A percentile compares a stretch with the other conserved stretches of the same genome.
These are phyloP conservation scores for Colletotrichum australisinense DNA, from an alignment of 2,329 filamentous ascomycete species.

Conservation along the genomic window DNA sequence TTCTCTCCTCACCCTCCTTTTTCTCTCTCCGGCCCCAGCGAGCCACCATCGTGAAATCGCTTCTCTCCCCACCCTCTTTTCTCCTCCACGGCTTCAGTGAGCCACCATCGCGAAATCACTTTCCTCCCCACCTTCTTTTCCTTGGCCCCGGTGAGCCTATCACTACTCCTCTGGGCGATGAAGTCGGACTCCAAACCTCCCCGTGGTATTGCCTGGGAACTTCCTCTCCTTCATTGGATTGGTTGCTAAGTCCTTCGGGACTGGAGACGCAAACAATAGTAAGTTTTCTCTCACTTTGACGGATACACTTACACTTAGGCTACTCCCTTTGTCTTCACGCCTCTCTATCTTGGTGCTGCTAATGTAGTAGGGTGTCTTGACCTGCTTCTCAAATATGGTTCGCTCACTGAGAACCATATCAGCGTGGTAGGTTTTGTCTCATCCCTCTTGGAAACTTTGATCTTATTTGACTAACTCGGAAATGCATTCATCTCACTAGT, in stretches of 20 bases:
- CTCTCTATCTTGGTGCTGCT: neutral
- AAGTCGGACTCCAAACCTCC: slow-evolving; percentile 32
- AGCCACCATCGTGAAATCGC: neutral
- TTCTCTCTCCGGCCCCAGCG: neutral
- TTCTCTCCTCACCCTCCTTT: neutral
- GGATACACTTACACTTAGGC: neutral
- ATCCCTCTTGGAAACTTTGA: too few species aligned
- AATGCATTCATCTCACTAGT: too few species aligned
- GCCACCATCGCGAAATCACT: neutral
- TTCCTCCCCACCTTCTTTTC: neutral
- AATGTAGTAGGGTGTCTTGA: neutral
- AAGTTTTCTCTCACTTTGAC: neutral
- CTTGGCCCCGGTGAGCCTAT: slow-evolving; percentile 20
- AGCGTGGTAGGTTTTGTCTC: too few species aligned
- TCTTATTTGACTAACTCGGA: too few species aligned
- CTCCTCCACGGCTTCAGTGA: neutral
- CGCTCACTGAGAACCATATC: too few species aligned
- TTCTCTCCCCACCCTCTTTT: neutral
- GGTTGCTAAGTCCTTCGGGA: slow-evolving; percentile 15
- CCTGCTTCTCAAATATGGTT: too few species aligned
- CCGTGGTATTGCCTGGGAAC: slow-evolving; percentile 32
- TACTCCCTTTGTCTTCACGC: neutral
- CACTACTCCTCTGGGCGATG: slow-evolving; percentile 20
- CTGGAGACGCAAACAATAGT: slow-evolving; percentile 3
- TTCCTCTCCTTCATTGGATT: slow-evolving; percentile 7